phyloP scores from a whole-genome alignment of 768 basidiomycete species.

The Boletus eberwhitei region DNA sequence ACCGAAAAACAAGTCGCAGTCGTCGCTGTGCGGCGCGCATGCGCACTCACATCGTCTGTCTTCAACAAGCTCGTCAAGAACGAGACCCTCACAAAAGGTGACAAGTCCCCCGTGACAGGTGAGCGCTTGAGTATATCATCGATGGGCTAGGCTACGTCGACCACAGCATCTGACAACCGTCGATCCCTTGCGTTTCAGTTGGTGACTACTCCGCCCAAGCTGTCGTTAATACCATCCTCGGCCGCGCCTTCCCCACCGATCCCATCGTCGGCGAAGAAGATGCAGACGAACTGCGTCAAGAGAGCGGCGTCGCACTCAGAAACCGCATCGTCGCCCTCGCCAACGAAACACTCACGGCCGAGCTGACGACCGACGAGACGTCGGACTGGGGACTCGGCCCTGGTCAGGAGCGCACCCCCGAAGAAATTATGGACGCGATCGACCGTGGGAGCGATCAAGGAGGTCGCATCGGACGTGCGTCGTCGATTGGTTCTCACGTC shows the following conservation, averaged over 20 bases:
- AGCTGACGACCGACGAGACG: slow-evolving; percentile 53
- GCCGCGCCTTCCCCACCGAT: slow-evolving; percentile 75
- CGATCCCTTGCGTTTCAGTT: slow-evolving; percentile 42
- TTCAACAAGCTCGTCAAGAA: slow-evolving; percentile 82
- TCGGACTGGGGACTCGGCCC: slow-evolving; percentile 73
- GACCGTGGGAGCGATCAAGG: slow-evolving; percentile 79
- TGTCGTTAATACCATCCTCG: slow-evolving; percentile 79
- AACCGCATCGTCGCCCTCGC: slow-evolving; percentile 77
- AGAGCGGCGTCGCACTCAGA: slow-evolving; percentile 42
- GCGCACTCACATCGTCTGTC: slow-evolving; percentile 76
- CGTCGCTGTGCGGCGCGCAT: slow-evolving; percentile 84
- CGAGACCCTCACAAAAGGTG: slow-evolving; percentile 85
- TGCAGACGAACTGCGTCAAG: slow-evolving; percentile 66
- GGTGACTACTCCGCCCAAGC: slow-evolving; percentile 95
- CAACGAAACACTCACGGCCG: slow-evolving; percentile 66
- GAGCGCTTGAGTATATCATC: slow-evolving; percentile 9
- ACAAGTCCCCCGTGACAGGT: slow-evolving; percentile 93
- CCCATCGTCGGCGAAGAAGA: slow-evolving; percentile 96
- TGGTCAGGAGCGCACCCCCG: slow-evolving; percentile 46
- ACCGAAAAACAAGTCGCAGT: slow-evolving; percentile 80
- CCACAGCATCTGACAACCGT: neutral
- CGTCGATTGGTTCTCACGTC: neutral
- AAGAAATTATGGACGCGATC: slow-evolving; percentile 77
- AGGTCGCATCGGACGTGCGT: slow-evolving; percentile 69
- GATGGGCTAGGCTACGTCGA: neutral